A percentile compares a stretch with the other conserved stretches of the same genome.
phyloP scores from a whole-genome alignment of 306 rosid species.

The Comarum palustre region DNA sequence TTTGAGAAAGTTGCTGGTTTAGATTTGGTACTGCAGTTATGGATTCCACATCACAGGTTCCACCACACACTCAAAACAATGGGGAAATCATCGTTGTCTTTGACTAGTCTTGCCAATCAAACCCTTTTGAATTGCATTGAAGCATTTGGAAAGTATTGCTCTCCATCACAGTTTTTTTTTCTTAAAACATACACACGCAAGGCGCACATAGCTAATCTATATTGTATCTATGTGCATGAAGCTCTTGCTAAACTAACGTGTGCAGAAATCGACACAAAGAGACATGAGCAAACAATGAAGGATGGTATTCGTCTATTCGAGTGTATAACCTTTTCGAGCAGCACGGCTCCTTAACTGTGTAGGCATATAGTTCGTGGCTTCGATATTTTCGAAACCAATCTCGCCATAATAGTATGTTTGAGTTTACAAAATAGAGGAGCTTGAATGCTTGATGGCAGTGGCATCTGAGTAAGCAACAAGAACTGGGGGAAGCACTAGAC shows the following conservation, averaged over 20 bases:
- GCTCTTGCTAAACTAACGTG: neutral
- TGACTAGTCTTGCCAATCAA: neutral
- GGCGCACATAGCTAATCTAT: neutral
- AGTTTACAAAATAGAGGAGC: neutral
- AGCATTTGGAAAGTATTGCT: conserved; percentile 9
- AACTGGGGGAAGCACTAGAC: neutral
- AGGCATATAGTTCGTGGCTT: neutral
- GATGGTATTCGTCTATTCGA: neutral
- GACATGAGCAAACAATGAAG: neutral
- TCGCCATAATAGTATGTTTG: neutral
- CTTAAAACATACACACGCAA: neutral
- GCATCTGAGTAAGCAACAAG: conserved; percentile 16
- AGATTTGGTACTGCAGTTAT: neutral
- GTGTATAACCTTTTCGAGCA: neutral
- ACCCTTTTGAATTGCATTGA: neutral
- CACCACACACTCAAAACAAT: neutral
- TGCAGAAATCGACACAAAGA: neutral
- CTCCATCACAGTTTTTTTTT: neutral
- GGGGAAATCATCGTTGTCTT: neutral
- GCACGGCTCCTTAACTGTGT: neutral
- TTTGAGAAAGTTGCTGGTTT: neutral
- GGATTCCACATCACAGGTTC: conserved; percentile 6
- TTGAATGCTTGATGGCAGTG: neutral
- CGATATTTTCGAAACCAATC: too few relatives aligned
- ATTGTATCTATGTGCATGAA: neutral